Base-by-base conservation (phyloP, 2,329 filamentous ascomycete species). In the Oidium heveae region DNA sequence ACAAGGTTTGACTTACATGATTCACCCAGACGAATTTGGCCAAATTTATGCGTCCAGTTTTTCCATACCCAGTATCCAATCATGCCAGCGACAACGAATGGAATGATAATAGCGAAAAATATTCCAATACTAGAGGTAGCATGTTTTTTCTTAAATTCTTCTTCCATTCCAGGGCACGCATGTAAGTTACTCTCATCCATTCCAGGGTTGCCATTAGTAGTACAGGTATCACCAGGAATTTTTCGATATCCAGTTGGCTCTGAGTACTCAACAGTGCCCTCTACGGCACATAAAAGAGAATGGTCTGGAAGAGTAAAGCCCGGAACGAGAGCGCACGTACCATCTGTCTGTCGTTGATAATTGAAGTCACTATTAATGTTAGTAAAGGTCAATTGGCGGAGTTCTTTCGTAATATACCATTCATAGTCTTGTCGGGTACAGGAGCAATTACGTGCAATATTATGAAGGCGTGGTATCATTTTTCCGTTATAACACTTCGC, bases 381-480 rank as follows among this genome's bases (percentile, higher is more conserved):
- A 62, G 59, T 52, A 55, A 16, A 6, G 4, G 53, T 24, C 28
- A 10, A 33, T 55, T 7, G 16, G 47, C 8, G 28, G 18, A 15
- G 12, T 43, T 46, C 55, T 22, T 33, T n/a, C 28, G 2, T 34
- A 34, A 33, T 22, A 12, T 24, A 88, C 84, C 91, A 98, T 74
- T 98, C 91, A 65, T 82, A 98, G 68, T 98, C 91, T 56, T 78
- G 75, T 54, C 86, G 75, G 9, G 79, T 84, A 69, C 91, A 98
- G 56, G 76, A 73, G 71, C 91, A 98, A 66, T 93, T 86, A 59
- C 75, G 69, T 18, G 70, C 70, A 59, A 85, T 80, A 59, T 75
- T 74, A 67, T 88, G 82, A 28, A 89, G 71, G 59, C 80, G 77
- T 59, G 79, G 72, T 58, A 93, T 76, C 58, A 74, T 76, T 65